Conservation (phyloP, 2,329 filamentous ascomycete species). For the Chaetomiaceae sp. region DNA sequence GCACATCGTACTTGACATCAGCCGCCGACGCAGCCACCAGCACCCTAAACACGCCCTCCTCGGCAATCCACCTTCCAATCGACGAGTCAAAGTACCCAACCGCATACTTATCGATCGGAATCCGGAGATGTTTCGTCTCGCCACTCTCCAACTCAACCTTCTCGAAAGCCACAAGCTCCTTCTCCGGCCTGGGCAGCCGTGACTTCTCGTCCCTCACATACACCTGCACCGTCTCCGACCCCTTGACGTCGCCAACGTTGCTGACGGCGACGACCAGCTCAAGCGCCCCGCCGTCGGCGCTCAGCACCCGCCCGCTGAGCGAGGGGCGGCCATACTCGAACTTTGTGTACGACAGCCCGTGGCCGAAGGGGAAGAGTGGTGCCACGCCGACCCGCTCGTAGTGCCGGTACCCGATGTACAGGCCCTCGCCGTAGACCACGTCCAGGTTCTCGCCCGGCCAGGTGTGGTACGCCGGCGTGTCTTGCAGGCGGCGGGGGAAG, state of each 20-base stretch:
- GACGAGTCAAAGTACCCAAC: conserved; percentile 60
- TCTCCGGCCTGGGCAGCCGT: conserved; percentile 59
- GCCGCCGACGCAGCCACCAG: conserved; percentile 57
- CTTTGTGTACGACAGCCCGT: conserved; percentile 67
- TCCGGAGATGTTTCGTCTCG: conserved; percentile 46
- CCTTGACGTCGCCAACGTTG: conserved; percentile 52
- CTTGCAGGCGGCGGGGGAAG: conserved; percentile 59
- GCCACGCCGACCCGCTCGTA: conserved; percentile 59
- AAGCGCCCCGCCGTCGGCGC: conserved; percentile 35
- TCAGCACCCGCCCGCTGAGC: conserved; percentile 40
- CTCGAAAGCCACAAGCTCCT: conserved; percentile 66
- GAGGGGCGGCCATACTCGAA: conserved; percentile 60
- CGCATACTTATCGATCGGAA: conserved; percentile 46
- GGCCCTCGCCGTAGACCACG: conserved; percentile 65
- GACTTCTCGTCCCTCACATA: conserved; percentile 63
- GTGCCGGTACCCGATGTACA: conserved; percentile 69
- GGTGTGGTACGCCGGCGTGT: conserved; percentile 67
- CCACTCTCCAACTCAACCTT: conserved; percentile 57
- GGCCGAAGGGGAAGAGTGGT: conserved; percentile 67
- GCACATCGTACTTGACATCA: conserved; percentile 50
- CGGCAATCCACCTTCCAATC: conserved; percentile 57
- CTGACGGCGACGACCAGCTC: conserved; percentile 45
- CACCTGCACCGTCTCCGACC: conserved; percentile 62
- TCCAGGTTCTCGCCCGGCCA: conserved; percentile 67
- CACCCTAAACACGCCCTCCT: conserved; percentile 58